A percentile compares a stretch with the other conserved stretches of the same genome.
Conservation (phyloP, 495 filamentous ascomycete genomes). For the Aspergillus bridgeri region DNA sequence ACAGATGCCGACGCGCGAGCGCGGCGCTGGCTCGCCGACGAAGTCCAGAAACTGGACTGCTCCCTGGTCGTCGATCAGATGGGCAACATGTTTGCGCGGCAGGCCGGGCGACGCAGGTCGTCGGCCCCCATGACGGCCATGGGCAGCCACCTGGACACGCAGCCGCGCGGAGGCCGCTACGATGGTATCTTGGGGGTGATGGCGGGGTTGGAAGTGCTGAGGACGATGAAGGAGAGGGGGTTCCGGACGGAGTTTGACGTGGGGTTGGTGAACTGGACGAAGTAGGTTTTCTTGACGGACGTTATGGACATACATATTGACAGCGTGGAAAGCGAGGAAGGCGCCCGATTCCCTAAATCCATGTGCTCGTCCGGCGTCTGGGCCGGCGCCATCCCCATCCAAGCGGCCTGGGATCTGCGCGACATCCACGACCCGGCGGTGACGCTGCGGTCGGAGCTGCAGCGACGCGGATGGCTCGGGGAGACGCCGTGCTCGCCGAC, state of each 20-base stretch:
- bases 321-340: conserved; percentile 62
- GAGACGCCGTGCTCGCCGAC: conserved; percentile 25
- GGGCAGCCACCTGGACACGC: conserved; percentile 52
- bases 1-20: conserved; percentile 64
- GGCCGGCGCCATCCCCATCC: conserved; percentile 58
- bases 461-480: conserved; percentile 67
- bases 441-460: conserved; percentile 51
- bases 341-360: conserved; percentile 72
- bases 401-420: conserved; percentile 55
- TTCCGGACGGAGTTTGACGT: conserved; percentile 62
- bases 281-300: conserved; percentile 27
- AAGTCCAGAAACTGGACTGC: conserved; percentile 59
- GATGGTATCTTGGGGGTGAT: conserved; percentile 72
- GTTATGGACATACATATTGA: not conserved
- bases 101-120: conserved; percentile 46
- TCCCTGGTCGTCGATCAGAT: conserved; percentile 55
- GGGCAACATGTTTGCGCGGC: conserved; percentile 70
- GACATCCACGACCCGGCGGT: conserved; percentile 54
- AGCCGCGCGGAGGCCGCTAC: conserved; percentile 67
- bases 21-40: conserved; percentile 67
- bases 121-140: conserved; percentile 40
- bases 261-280: conserved; percentile 75
- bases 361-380: conserved; percentile 75
- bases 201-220: conserved; percentile 65
- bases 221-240: conserved; percentile 59